Conservation (phyloP, 306 rosid species). For the Glycine tomentella region DNA sequence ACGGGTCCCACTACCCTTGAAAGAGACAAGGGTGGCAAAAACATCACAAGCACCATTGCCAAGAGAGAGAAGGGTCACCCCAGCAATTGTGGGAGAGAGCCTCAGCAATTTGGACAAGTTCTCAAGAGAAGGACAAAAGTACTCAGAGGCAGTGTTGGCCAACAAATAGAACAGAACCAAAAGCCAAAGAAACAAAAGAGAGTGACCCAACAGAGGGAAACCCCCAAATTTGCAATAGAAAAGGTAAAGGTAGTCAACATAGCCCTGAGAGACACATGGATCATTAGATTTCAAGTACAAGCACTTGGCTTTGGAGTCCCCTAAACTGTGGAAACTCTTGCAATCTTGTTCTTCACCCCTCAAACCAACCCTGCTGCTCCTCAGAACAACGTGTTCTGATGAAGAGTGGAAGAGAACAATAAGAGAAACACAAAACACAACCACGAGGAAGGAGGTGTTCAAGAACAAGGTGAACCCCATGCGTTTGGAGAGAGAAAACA, state of each 20-base stretch:
- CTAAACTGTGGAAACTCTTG: constrained; percentile 46
- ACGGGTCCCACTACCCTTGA: constrained; percentile 53
- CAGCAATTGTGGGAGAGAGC: constrained; percentile 65
- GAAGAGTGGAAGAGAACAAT: constrained; percentile 48
- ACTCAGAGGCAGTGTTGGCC: constrained; percentile 64
- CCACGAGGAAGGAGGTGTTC: constrained; percentile 54
- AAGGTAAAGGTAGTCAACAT: constrained; percentile 58
- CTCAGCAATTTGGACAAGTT: constrained; percentile 54
- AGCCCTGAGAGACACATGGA: constrained; percentile 63
- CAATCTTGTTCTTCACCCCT: constrained; percentile 46
- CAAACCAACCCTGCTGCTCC: background rate
- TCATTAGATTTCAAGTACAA: constrained; percentile 53
- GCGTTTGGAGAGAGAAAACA: constrained; percentile 34
- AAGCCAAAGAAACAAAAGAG: constrained; percentile 58
- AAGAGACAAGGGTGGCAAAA: constrained; percentile 58
- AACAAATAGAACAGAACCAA: constrained; percentile 61
- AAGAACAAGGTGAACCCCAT: constrained; percentile 51
- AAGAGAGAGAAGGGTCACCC: constrained; percentile 68
- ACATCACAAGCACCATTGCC: constrained; percentile 67
- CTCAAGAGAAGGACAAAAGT: constrained; percentile 69
- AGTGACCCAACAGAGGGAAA: constrained; percentile 52
- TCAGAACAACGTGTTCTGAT: constrained; percentile 42
- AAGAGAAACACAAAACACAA: constrained; percentile 49
- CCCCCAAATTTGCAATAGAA: constrained; percentile 65
- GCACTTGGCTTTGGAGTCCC: constrained; percentile 54